A percentile compares a stretch with the other conserved stretches of the same genome.
Evolutionary conservation across 176 grass and related monocot genomes (phyloP).

Genomic region (Musa troglodytarum): DNA sequence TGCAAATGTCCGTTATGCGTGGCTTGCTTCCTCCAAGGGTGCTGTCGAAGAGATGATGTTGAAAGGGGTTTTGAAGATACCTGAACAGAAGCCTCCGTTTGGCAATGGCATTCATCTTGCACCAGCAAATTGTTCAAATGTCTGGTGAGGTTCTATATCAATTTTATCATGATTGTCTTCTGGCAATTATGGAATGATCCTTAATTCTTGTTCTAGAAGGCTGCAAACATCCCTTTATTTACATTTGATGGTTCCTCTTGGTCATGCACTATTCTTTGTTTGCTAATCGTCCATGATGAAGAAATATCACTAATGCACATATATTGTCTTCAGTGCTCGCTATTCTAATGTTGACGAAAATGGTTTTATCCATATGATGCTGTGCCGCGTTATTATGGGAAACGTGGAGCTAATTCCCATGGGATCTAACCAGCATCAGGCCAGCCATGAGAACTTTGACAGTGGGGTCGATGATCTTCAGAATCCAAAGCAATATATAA

Average conservation of each 20-base stretch:
- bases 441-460: slow-evolving; percentile 67
- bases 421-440: slow-evolving; percentile 58
- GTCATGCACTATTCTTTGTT: not conserved
- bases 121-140: slow-evolving; percentile 48
- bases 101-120: slow-evolving; percentile 61
- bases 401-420: slow-evolving; percentile 66
- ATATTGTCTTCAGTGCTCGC: slow-evolving; percentile 47
- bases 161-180: not conserved
- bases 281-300: not conserved
- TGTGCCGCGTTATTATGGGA: slow-evolving; percentile 91
- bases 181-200: not conserved
- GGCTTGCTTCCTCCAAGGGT: slow-evolving; percentile 74
- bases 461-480: slow-evolving; percentile 78
- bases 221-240: not conserved
- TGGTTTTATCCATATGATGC: slow-evolving; percentile 68
- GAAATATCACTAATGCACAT: not conserved
- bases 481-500: slow-evolving; percentile 78
- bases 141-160: slow-evolving; percentile 42
- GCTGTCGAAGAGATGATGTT: slow-evolving; percentile 61
- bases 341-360: slow-evolving; percentile 80
- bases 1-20: slow-evolving; percentile 87
- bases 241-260: not conserved
- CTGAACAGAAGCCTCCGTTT: slow-evolving; percentile 34
- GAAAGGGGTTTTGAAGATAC: slow-evolving; percentile 38
- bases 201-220: not conserved